Evolutionary conservation across 139 green algal species (phyloP), one percentile per base, ranked within the genome.

Genomic region (Ettlia oleoabundans): DNA sequence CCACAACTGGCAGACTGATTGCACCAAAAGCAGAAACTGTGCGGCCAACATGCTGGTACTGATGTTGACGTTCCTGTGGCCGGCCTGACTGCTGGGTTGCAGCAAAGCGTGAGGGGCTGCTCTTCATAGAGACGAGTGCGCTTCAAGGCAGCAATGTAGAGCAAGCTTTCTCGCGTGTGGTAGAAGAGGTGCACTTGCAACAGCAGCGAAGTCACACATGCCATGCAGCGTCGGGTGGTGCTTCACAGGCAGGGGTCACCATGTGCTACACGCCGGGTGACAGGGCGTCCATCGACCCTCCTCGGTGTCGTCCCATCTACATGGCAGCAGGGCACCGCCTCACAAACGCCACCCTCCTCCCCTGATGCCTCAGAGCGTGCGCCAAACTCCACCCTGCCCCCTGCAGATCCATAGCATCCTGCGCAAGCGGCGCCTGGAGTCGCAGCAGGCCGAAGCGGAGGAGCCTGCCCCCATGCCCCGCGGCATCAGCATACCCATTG

Each of bases 71-170:
- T n/a, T 28, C 37, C 19, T 24, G 37, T 42, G 30, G 5, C 33
- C 33, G 33, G 21, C 30, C 35, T 63, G 10, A 47, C 19, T 7
- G 38, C 58, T 86, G 92, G 88, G 26, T 53, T 84, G 28, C 66
- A 70, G 78, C 78, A 22, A 24, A 76, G 47, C 47, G n/a, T 5
- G 65, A 83, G 26, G 64, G 38, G 24, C 86, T 92, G 78, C 75
- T 94, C 15, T 95, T 90, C 81, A 72, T 94, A 2, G 90, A 95
- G 63, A 92, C 90, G 3, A 91, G 82, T 0, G 92, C 92, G 0
- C 42, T 85, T 80, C 74, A 77, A 1, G 78, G 78, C 26, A 76
- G 41, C 64, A 77, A 83, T 47, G 78, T 83, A 47, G 78, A 67
- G 18, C 30, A 55, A 40, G 78, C 96, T 0, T 99, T 99, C 87